A percentile compares a stretch with the other conserved stretches of the same genome.
phyloP scores from a whole-genome alignment of 257 asterid genomes.

The Capsicum baccatum region DNA sequence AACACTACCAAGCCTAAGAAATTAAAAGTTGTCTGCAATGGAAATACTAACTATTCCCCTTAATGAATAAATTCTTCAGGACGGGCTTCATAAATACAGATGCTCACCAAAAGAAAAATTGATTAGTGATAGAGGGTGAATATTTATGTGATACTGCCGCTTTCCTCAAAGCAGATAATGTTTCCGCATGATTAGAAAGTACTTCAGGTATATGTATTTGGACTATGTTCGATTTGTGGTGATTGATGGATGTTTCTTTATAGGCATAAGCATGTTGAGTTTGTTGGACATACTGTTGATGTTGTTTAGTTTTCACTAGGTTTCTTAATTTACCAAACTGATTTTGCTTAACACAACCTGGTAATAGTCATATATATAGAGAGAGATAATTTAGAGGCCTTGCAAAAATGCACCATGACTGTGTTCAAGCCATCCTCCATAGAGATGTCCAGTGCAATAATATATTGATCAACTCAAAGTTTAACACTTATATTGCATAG shows the following conservation, averaged over 20 bases:
- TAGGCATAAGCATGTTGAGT: not conserved
- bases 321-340: not conserved
- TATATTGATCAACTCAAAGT: too few relatives aligned
- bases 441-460: too few relatives aligned
- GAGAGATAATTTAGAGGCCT: too few relatives aligned
- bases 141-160: conserved; percentile 48
- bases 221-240: conserved; percentile 20
- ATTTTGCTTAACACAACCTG: conserved; percentile 44
- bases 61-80: conserved; percentile 27
- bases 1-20: conserved; percentile 31
- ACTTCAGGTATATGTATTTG: conserved; percentile 42
- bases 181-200: conserved; percentile 38
- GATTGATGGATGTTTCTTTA: not conserved
- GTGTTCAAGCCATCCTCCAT: too few relatives aligned
- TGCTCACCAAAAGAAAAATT: conserved; percentile 51
- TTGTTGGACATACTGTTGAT: not conserved
- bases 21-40: conserved; percentile 32
- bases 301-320: not conserved
- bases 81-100: conserved; percentile 30
- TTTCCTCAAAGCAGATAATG: conserved; percentile 42
- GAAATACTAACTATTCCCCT: conserved; percentile 28
- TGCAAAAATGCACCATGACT: too few relatives aligned
- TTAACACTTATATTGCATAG: too few relatives aligned
- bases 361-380: conserved; percentile 36
- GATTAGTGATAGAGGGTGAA: conserved; percentile 30